Percentiles rank a stretch among this genome's conserved stretches.
Evolutionary conservation across 2,329 filamentous ascomycete genomes (phyloP).

Genomic region (Knufia petricola): DNA sequence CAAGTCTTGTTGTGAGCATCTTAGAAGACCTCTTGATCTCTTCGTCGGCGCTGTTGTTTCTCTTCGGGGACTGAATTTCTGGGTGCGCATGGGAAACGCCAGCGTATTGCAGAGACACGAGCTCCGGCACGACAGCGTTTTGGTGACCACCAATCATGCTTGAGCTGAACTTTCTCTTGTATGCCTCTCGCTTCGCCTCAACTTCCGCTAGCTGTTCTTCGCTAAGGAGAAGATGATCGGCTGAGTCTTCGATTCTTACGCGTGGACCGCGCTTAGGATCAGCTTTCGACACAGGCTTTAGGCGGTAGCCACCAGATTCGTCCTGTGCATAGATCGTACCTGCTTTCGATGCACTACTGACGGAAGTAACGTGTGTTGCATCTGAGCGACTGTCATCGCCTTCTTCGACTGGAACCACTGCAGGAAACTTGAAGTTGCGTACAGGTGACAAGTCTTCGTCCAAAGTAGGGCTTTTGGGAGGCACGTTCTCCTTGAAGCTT

Average conservation of each 20-base stretch:
- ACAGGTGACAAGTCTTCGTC: constrained; percentile 2
- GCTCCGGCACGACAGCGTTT: not conserved
- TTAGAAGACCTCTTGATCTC: no score
- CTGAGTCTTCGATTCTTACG: constrained; percentile 5
- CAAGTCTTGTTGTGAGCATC: constrained; percentile 1
- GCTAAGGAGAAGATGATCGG: constrained; percentile 4
- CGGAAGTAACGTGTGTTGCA: not conserved
- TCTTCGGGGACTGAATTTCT: no score
- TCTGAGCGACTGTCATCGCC: not conserved
- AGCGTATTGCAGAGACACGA: not conserved
- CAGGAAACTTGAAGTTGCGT: not conserved
- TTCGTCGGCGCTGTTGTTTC: no score
- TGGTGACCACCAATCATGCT: not conserved
- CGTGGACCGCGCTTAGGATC: not conserved
- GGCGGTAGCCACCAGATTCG: not conserved
- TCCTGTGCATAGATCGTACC: constrained; percentile 7
- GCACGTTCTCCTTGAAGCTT: not conserved
- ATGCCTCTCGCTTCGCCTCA: constrained; percentile 6
- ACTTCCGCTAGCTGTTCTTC: not conserved
- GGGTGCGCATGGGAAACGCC: not conserved
- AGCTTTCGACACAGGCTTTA: not conserved
- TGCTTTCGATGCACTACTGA: constrained; percentile 3
- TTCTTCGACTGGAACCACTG: not conserved
- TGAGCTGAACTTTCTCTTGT: not conserved
- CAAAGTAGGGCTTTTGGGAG: not conserved